Evolutionary conservation across 306 rosid species (phyloP), one percentile per base, ranked within the genome.

Genomic region (Adenanthera pavonina): DNA sequence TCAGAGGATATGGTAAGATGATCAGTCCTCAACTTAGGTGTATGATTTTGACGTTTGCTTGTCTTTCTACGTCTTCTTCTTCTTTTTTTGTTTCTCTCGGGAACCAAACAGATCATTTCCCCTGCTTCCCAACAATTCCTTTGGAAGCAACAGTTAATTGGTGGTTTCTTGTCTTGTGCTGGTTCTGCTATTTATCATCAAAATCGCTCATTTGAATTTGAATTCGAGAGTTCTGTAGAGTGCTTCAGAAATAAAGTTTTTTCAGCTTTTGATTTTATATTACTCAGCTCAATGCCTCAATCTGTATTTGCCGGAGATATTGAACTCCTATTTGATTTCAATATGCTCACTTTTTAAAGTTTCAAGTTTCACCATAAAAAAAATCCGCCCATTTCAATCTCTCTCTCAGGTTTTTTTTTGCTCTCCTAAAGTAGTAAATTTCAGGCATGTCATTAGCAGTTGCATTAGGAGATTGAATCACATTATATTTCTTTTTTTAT

Each of bases 401-500:
- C 48, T 44, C 48, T 44, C 48, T 44, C 48, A 25, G 30, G 1
- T 44, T 8, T 44, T 8, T 8, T 43, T 13, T 41, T 7, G 35
- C 17, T 73, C 48, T 73, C 11, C 7, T 17, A 34, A 52, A 72
- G 7, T 49, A 71, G 36, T 25, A 9, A 17, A 49, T 6, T 52
- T 61, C 13, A 33, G 19, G 59, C 67, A 61, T 66, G 69, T 61
- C 20, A 69, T 56, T 34, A 54, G 34, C 64, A 19, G 74, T 43
- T 64, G 52, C 72, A 46, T 73, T 15, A 38, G 56, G 35, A 56
- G 61, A 25, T 41, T 61, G 13, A 51, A 1, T 65, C 52, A 17
- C 69, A 74, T 43, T 73, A 12, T 79, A 43, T 56, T 16, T 61
- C 57, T 74, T 69, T 75, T 81, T n/a, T 36, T 54, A 38, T 46